Evolutionary conservation across 371 early-diverging fungal species (phyloP).

Genomic region (Mortierella sp.): DNA sequence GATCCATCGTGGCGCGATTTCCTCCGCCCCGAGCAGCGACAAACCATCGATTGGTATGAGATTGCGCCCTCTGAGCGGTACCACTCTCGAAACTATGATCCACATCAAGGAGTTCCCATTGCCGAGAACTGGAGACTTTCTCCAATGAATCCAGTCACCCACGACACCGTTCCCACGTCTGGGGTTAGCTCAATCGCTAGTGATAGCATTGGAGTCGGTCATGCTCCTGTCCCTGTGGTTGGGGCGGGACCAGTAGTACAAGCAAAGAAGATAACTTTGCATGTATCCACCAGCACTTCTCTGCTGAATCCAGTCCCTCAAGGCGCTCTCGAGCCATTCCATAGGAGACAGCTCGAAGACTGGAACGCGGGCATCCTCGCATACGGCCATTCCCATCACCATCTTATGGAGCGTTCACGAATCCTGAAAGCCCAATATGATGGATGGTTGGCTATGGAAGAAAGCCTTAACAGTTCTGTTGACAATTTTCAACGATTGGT

Average conservation of each 20-base stretch:
- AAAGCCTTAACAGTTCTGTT: no score
- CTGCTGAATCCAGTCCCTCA: background rate
- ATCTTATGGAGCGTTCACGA: background rate
- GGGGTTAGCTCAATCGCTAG: background rate
- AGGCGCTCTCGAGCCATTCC: background rate
- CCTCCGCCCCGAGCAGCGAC: background rate
- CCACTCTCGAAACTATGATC: constrained; percentile 1
- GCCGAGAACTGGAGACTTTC: background rate
- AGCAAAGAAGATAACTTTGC: background rate
- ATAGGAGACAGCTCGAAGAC: background rate
- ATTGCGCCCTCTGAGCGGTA: background rate
- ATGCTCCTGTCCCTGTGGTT: background rate
- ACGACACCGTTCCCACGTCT: no score
- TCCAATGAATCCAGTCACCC: no score
- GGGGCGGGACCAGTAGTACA: background rate
- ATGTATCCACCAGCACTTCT: background rate
- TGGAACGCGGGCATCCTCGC: background rate
- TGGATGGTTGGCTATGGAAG: background rate
- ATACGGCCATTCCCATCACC: background rate
- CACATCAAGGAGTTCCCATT: background rate
- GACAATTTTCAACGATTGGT: no score
- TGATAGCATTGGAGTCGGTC: background rate
- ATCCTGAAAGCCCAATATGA: background rate
- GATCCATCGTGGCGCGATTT: background rate
- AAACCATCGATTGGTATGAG: constrained; percentile 1